A percentile compares a stretch with the other conserved stretches of the same genome.
Evolutionary conservation across 2,329 filamentous ascomycete species (phyloP).

Genomic region (Aspergillus sp.): DNA sequence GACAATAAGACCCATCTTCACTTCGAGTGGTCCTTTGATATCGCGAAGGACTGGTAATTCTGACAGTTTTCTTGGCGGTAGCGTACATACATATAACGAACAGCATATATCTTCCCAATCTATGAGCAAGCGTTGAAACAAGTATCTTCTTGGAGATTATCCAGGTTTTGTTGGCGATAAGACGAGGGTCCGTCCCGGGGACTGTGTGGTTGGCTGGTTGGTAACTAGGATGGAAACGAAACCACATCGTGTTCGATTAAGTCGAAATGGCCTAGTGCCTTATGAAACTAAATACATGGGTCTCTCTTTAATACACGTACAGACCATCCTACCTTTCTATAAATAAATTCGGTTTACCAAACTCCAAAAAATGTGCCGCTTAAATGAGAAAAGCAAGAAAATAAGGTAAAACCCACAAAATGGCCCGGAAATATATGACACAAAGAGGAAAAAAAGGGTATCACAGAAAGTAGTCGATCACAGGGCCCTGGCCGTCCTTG

Average conservation of each 20-base stretch:
- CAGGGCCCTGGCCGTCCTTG: conserved; percentile 69
- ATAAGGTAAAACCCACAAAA: conserved; percentile 13
- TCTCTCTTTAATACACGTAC: conserved; percentile 13
- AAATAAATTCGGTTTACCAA: conserved; percentile 28
- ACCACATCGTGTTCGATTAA: not conserved
- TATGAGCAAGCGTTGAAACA: conserved; percentile 28
- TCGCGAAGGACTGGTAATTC: conserved; percentile 83
- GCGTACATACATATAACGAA: conserved; percentile 16
- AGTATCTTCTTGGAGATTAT: conserved; percentile 18
- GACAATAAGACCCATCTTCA: conserved; percentile 86
- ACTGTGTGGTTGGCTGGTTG: not conserved
- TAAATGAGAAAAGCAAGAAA: conserved; percentile 17
- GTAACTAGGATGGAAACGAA: not conserved
- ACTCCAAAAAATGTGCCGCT: conserved; percentile 23
- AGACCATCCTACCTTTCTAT: conserved; percentile 25
- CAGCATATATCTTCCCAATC: conserved; percentile 26
- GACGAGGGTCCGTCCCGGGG: not conserved
- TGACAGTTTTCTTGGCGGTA: conserved; percentile 1
- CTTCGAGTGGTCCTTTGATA: conserved; percentile 96
- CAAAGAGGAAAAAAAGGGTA: conserved; percentile 32
- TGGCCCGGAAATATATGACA: conserved; percentile 13
- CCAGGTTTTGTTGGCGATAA: not conserved
- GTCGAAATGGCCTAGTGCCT: not conserved
- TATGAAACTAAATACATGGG: conserved; percentile 13
- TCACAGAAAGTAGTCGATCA: conserved; percentile 71